Base-by-base conservation (phyloP, 2,329 filamentous ascomycete genomes). In the Ophiostoma populinum region DNA sequence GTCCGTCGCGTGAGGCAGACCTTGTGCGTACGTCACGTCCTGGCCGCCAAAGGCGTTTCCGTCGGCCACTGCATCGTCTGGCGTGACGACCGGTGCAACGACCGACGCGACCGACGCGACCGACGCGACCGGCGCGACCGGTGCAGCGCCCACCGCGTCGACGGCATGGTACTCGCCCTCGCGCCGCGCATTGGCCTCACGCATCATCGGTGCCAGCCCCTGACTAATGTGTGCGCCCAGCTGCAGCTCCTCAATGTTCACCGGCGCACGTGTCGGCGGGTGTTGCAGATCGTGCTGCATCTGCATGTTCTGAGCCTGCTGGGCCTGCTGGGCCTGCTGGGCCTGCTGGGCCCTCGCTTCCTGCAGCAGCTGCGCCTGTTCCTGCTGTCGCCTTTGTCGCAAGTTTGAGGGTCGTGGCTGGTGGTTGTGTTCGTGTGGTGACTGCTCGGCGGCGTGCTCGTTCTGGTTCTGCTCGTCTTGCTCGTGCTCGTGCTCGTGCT, bases 191-290 rank as follows among this genome's bases (percentile, higher is more conserved):
- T 64, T 61, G 13, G 63, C 57, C 12, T 57, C 51, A n/a, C 59
- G 53, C 48, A 70, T 59, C 39, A 66, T 61, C 24, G 63, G 57
- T 10, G 65, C 62, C 12, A 72, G 54, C 28, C 60, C 65, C 40
- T 68, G 64, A 32, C 65, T 67, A 27, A 73, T 52, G 46, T 71
- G 68, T 8, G 68, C 67, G 11, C 67, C 67, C 25, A 72, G 54
- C 48, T 70, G 67, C 27, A 72, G 55, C 51, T 72, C 67, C 43
- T 69, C 66, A 5, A 61, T 56, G 38, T 62, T 69, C 24, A 61
- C 53, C 6, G 46, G 40, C 2, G 60, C 54, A 10, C 56, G 39
- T 7, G 32, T 30, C 5, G 22, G 19, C 19, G 35, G 46, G 10
- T 58, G 56, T 8, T 24, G 15, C 3, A 20, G 18, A 32, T 24